Evolutionary conservation across 2,329 filamentous ascomycete genomes (phyloP).

Genomic region (Colletotrichum echinochloae): DNA sequence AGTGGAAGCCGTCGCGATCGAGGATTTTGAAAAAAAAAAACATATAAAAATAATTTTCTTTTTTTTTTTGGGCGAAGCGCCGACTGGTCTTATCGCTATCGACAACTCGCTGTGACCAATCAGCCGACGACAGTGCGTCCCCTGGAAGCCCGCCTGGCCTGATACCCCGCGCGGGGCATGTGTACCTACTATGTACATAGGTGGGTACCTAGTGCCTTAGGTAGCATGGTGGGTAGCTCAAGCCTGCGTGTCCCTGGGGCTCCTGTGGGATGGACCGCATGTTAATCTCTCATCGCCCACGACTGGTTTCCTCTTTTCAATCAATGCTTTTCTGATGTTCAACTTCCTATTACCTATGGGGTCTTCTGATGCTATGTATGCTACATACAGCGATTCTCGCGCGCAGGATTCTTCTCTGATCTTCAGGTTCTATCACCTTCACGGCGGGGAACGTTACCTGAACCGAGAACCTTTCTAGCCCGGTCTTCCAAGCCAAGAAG

Average conservation of each 20-base stretch:
- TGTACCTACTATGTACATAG: too few relatives aligned
- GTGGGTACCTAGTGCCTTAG: too few relatives aligned
- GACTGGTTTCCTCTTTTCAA: background rate
- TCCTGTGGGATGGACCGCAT: too few relatives aligned
- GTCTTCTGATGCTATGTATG: background rate
- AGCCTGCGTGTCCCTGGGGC: too few relatives aligned
- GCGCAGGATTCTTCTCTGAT: background rate
- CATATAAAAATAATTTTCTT: slow-evolving; percentile 23
- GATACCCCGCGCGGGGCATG: slow-evolving; percentile 41
- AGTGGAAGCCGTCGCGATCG: slow-evolving; percentile 13
- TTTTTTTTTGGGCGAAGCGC: slow-evolving; percentile 4
- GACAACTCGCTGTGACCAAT: slow-evolving; percentile 20
- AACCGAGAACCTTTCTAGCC: slow-evolving; percentile 25
- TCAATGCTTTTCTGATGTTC: background rate
- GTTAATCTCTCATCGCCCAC: background rate
- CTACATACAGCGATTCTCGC: background rate
- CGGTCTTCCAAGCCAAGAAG: slow-evolving; percentile 19
- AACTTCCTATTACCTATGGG: background rate
- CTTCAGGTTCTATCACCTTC: slow-evolving; percentile 20
- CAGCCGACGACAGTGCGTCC: background rate
- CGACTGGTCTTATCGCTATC: slow-evolving; percentile 36
- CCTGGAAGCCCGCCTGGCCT: background rate
- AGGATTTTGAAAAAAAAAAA: background rate
- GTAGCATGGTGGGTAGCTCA: too few relatives aligned
- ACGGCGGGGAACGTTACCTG: slow-evolving; percentile 26